Conservation (phyloP, 139 green algal genomes). For the Pseudopediastrum boryanum region DNA sequence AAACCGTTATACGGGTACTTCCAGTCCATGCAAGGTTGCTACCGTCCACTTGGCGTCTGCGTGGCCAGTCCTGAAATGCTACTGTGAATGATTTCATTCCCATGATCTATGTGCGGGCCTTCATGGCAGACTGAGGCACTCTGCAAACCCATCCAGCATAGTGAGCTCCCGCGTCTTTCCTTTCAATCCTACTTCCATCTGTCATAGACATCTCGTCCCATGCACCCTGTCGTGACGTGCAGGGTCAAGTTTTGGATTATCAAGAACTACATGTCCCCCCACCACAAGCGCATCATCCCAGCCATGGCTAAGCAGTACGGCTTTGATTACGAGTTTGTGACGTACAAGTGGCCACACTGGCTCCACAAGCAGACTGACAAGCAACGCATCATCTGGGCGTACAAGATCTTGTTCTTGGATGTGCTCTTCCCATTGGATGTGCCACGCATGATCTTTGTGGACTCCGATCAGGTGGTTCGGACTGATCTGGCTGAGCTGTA, state of each 20-base stretch:
- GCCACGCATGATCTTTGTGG: constrained; percentile 94
- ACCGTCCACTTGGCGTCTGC: no score
- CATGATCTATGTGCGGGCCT: no score
- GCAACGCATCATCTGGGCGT: constrained; percentile 87
- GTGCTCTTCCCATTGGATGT: constrained; percentile 95
- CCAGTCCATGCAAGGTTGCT: no score
- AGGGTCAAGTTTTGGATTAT: constrained; percentile 99
- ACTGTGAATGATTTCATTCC: no score
- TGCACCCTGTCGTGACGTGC: background rate
- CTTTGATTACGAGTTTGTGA: constrained; percentile 97
- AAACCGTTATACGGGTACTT: no score
- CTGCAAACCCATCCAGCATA: no score
- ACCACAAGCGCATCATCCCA: constrained; percentile 81
- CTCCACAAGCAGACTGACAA: constrained; percentile 95
- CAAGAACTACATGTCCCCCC: constrained; percentile 98
- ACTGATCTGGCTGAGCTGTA: constrained; percentile 92
- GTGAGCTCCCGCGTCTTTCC: no score
- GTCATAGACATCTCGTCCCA: no score
- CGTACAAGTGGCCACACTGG: constrained; percentile 99
- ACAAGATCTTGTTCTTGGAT: constrained; percentile 99
- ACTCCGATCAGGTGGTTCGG: constrained; percentile 95
- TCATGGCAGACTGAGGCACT: no score
- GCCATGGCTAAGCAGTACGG: constrained; percentile 85
- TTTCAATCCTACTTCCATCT: no score
- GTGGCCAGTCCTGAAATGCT: no score